Evolutionary conservation across 176 grass and related monocot genomes (phyloP).

Genomic region (Oryza meyeriana): DNA sequence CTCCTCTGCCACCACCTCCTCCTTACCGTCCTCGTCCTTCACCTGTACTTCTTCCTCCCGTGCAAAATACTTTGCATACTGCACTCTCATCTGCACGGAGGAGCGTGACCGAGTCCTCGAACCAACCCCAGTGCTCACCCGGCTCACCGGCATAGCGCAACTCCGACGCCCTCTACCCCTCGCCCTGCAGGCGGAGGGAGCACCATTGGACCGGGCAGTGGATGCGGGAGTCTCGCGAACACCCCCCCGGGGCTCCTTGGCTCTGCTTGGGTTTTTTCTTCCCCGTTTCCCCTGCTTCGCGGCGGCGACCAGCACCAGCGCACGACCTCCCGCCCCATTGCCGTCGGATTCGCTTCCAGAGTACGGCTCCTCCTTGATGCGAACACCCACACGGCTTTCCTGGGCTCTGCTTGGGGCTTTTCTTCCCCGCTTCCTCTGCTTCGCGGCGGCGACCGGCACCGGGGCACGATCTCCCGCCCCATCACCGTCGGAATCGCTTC

Average conservation of each 20-base stretch:
- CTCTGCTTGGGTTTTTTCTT: neutral
- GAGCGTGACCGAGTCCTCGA: conserved; percentile 11
- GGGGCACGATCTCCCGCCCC: neutral
- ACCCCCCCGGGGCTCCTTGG: neutral
- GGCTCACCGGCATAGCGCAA: neutral
- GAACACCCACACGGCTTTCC: neutral
- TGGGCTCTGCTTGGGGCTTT: neutral
- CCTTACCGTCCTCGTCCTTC: no score
- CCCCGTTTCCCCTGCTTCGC: neutral
- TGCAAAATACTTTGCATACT: neutral
- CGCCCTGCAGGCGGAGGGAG: neutral
- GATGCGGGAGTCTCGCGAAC: neutral
- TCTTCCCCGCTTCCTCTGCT: neutral
- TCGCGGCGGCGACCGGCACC: neutral
- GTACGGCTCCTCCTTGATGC: neutral
- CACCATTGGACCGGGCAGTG: neutral
- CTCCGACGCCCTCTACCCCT: neutral
- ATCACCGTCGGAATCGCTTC: neutral
- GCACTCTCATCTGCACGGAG: neutral
- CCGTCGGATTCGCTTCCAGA: neutral
- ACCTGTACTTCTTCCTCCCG: neutral
- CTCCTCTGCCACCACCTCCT: neutral
- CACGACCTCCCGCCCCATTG: neutral
- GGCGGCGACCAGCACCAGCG: neutral
- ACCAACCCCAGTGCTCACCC: neutral